A percentile compares a stretch with the other conserved stretches of the same genome.
Conservation (phyloP, 2,329 filamentous ascomycete species). For the Sarocladium kiliense region DNA sequence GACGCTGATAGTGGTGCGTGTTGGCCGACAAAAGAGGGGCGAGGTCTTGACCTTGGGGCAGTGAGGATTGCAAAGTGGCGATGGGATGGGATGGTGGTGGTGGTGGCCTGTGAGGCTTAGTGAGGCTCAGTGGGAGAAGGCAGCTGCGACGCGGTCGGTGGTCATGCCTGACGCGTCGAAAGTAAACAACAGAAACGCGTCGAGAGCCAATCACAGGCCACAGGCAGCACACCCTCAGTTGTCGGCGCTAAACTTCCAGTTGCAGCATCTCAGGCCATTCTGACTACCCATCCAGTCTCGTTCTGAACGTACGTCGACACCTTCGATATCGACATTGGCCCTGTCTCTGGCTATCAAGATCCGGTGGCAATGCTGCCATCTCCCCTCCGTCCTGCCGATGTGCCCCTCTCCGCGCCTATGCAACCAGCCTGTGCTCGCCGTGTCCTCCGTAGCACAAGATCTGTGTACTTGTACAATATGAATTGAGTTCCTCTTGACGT, state of each 20-base stretch:
- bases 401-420: neutral
- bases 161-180: constrained; percentile 14
- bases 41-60: neutral
- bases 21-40: neutral
- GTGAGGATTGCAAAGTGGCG: neutral
- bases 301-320: too few relatives aligned
- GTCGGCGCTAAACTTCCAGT: constrained; percentile 5
- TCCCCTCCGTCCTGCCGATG: neutral
- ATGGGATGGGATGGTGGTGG: neutral
- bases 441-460: neutral
- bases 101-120: neutral
- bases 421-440: neutral
- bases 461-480: neutral
- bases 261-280: neutral
- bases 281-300: too few relatives aligned
- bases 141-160: constrained; percentile 9
- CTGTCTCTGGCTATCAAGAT: too few relatives aligned
- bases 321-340: neutral
- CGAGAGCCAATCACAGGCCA: constrained; percentile 17
- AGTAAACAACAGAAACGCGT: constrained; percentile 11
- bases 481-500: neutral
- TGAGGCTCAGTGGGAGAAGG: neutral
- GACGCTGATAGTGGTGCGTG: neutral
- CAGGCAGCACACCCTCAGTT: constrained; percentile 6
- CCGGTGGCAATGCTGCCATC: neutral